Base-by-base conservation (phyloP, 225 moss, liverwort and hornwort genomes). In the Antitrichia curtipendula region DNA sequence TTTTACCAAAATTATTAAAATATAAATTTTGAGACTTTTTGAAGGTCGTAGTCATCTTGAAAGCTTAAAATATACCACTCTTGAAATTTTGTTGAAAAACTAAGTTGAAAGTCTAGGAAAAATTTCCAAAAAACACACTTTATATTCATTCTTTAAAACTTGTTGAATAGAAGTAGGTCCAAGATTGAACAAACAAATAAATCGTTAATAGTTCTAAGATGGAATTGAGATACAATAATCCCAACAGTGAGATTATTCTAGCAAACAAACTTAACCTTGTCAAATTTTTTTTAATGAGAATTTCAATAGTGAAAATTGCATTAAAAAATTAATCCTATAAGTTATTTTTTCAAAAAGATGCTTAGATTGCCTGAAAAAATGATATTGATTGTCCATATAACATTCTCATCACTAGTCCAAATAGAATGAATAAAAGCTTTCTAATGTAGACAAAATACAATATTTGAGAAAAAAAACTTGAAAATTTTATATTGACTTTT, bases 241-340 rank as follows among this genome's bases (percentile, higher is more conserved):
- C 22, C 11, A 66, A n/a, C 4, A 2, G 7, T 66, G 2, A n/a
- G 5, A 38, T 66, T 66, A 22, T 22, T 38, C 1, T 66, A 22
- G 12, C 2, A 6, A 22, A 3, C 2, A 38, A 38, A 11, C 1
- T 66, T 6, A 66, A 66, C 21, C 12, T 4, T 63, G 16, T 66
- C 13, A 69, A 38, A 69, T 2, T 68, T 23, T 68, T 69, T 69
- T 68, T 13, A 6, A 34, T 2, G 13, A n/a, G n/a, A n/a, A n/a
- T n/a, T n/a, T n/a, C n/a, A 12, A 22, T 12, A 13, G 4, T 68
- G 4, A 38, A 38, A 23, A 68, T 16, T 5, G 4, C 7, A 12
- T 22, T 38, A 3, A 0, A 38, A 7, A 38, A 38, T 2, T 4
- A 68, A 13, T n/a, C 0, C 0, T 16, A 15, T 60, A 0, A 60